phyloP scores from a whole-genome alignment of 225 moss, liverwort and hornwort genomes.

The Asterella californica region DNA sequence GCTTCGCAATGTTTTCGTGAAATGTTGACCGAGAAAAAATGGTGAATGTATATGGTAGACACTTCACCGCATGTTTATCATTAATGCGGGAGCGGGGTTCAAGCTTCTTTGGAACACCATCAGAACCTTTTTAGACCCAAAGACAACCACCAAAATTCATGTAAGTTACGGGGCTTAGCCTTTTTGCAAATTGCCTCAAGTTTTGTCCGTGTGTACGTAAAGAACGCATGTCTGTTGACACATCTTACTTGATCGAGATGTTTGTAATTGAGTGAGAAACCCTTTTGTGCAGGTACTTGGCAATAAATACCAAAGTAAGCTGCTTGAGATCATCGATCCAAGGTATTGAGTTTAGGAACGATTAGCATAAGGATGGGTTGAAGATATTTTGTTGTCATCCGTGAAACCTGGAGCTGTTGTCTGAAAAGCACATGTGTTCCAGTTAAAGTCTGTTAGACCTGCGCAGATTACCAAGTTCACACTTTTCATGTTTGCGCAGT shows the following conservation, averaged over 20 bases:
- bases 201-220: not conserved
- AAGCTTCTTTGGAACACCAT: slow-evolving; percentile 74
- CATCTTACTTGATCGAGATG: not conserved
- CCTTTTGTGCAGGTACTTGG: slow-evolving; percentile 67
- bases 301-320: slow-evolving; percentile 60
- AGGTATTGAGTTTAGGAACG: slow-evolving; percentile 39
- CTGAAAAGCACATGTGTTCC: no score
- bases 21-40: not conserved
- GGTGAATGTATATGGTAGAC: slow-evolving; percentile 55
- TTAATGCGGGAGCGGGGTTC: slow-evolving; percentile 90
- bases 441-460: not conserved
- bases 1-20: not conserved
- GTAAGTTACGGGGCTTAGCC: slow-evolving; percentile 35
- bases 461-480: not conserved
- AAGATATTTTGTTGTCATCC: no score
- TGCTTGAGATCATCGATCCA: slow-evolving; percentile 76
- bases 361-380: no score
- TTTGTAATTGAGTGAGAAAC: not conserved
- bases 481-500: slow-evolving; percentile 37
- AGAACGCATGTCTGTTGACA: not conserved
- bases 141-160: slow-evolving; percentile 71
- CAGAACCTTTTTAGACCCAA: slow-evolving; percentile 72
- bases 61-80: slow-evolving; percentile 74
- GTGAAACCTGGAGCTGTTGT: no score
- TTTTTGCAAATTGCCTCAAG: not conserved